Evolutionary conservation across 2,329 filamentous ascomycete species (phyloP), one percentile per base, ranked within the genome.

Genomic region (Lomentospora prolificans): DNA sequence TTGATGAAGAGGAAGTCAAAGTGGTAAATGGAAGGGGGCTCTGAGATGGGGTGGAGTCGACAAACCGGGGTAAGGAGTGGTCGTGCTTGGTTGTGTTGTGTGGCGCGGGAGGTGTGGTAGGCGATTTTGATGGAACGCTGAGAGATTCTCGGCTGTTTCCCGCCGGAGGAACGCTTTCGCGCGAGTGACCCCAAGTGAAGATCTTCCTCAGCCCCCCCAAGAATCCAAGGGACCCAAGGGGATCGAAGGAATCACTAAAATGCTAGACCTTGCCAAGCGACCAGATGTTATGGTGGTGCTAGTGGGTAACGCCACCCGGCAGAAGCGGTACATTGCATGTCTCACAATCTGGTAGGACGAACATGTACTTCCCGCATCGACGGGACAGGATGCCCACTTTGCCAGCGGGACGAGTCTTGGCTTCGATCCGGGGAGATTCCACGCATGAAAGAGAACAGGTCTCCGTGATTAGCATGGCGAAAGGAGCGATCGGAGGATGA

Each of bases 11-110:
- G 17, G 22, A 48, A 48, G 22, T 17, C 30, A 17, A 41, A 41
- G n/a, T 41, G 22, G 44, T 10, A 48, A 48, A 48, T 48, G 44
- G 44, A 48, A 48, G 44, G 44, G 44, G 44, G 1, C 22, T 48
- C 22, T n/a, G 44, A 48, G 44, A 48, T 48, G 44, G 44, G 44
- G 44, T 48, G 44, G 44, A 48, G 44, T 22, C 44, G 22, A 48
- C 22, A 19, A 48, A 22, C 44, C 36, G 36, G 36, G 36, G 36
- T 41, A 41, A n/a, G 36, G 36, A 41, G 36, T 41, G 30, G n/a
- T n/a, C n/a, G n/a, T n/a, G n/a, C n/a, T 33, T 33, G 36, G 36
- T 41, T 41, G 36, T 33, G 6, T 33, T 33, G 36, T 9, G 36
- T 41, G 36, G 30, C 36, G n/a, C 17, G n/a, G 36, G 7, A 17